Percentiles rank a stretch among this genome's conserved stretches.
Evolutionary conservation across 2,329 filamentous ascomycete genomes (phyloP).

Genomic region (Endoconidiophora polonica): DNA sequence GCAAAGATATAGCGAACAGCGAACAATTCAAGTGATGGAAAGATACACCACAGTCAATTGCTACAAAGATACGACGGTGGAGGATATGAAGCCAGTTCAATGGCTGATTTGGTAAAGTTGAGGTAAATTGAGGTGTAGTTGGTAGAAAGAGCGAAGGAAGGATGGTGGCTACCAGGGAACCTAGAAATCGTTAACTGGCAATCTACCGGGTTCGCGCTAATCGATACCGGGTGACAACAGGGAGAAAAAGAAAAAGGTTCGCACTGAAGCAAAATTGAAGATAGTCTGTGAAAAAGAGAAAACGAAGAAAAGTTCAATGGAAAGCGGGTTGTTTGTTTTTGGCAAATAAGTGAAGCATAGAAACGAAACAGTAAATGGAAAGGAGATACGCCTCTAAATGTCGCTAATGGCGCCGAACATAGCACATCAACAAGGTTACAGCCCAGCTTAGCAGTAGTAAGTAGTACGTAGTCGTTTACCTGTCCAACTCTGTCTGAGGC

Average conservation of each 20-base stretch:
- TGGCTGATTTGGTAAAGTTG: conserved; percentile 6
- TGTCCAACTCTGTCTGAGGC: background rate
- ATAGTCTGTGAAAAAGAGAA: background rate
- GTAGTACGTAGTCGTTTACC: background rate
- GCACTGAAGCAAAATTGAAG: background rate
- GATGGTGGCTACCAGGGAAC: conserved; percentile 6
- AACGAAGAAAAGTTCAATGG: background rate
- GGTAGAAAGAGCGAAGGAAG: conserved; percentile 3
- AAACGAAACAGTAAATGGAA: background rate
- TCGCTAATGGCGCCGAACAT: background rate
- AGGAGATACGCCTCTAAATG: too few relatives aligned
- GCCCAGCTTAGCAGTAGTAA: background rate
- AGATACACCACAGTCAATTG: background rate
- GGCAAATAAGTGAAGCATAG: background rate
- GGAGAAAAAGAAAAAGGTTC: background rate
- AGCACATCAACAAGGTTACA: background rate
- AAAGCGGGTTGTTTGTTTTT: background rate
- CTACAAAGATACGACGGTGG: background rate
- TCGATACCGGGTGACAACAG: conserved; percentile 1
- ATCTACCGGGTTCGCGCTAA: background rate
- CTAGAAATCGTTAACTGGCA: background rate
- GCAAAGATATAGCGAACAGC: conserved; percentile 1
- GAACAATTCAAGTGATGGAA: background rate
- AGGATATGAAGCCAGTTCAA: conserved; percentile 9
- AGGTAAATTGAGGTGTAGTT: conserved; percentile 9